Percentiles rank a stretch among this genome's conserved stretches.
These are phyloP conservation scores for Rosa hybrid DNA, from an alignment of 331 rosid genomes.

Conservation along the genomic window DNA sequence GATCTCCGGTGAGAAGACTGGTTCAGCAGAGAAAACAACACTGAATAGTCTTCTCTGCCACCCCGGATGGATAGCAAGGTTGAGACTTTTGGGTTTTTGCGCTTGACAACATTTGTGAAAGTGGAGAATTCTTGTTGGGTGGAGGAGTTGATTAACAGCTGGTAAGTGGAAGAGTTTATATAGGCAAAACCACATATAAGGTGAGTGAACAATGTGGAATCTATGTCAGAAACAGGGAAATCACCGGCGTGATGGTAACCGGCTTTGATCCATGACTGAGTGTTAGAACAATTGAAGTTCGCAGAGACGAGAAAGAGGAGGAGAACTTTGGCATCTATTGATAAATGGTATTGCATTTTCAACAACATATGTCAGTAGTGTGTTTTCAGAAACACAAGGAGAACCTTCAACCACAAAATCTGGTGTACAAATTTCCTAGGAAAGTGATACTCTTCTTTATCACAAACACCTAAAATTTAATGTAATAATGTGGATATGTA, in stretches of 20 bases:
- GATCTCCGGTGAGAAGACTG: slow-evolving; percentile 18
- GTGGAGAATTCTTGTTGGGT: slow-evolving; percentile 23
- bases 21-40: slow-evolving; percentile 23
- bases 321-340: slow-evolving; percentile 21
- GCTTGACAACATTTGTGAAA: slow-evolving; percentile 35
- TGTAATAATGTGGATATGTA: background rate
- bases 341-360: background rate
- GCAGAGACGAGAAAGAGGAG: background rate
- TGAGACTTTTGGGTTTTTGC: slow-evolving; percentile 32
- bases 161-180: slow-evolving; percentile 28
- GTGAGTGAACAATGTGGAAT: slow-evolving; percentile 44
- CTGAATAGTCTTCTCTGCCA: slow-evolving; percentile 17
- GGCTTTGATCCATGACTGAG: slow-evolving; percentile 36
- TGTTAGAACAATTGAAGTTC: background rate
- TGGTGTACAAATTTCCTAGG: background rate
- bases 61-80: slow-evolving; percentile 38
- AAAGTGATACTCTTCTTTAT: background rate
- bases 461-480: background rate
- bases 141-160: slow-evolving; percentile 28
- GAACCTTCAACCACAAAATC: background rate
- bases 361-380: background rate
- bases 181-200: slow-evolving; percentile 35
- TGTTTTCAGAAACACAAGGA: background rate
- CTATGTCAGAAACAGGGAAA: slow-evolving; percentile 23
- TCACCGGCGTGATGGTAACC: slow-evolving; percentile 36